Conservation (phyloP, 2,329 filamentous ascomycete genomes). For the Myriosclerotinia scirpicola region DNA sequence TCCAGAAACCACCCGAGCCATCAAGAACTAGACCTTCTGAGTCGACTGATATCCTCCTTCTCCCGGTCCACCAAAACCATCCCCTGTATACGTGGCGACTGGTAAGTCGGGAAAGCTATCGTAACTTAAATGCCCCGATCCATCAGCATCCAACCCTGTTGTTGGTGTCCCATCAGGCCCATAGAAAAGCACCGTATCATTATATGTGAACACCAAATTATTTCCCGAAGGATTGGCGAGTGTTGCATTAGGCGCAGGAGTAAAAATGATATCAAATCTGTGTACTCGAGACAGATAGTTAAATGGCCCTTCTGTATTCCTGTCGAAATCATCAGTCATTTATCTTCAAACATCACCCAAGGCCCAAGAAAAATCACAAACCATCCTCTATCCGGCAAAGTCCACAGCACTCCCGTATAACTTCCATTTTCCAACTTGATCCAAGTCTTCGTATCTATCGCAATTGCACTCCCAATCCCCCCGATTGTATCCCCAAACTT, state of each 20-base stretch:
- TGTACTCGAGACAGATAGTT: constrained; percentile 69
- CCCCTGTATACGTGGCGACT: constrained; percentile 60
- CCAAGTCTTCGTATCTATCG: constrained; percentile 62
- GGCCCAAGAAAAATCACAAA: constrained; percentile 36
- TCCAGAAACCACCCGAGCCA: constrained; percentile 62
- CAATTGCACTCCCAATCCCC: constrained; percentile 64
- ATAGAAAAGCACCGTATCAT: constrained; percentile 63
- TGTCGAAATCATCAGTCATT: constrained; percentile 28
- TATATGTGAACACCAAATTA: constrained; percentile 62
- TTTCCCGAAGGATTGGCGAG: constrained; percentile 53
- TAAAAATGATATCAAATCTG: constrained; percentile 62
- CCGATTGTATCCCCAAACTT: constrained; percentile 69
- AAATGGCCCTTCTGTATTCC: constrained; percentile 69
- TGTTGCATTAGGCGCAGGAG: constrained; percentile 52
- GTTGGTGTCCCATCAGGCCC: constrained; percentile 61
- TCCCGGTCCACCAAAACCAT: constrained; percentile 67
- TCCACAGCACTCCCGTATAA: constrained; percentile 61
- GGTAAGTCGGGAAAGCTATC: constrained; percentile 62
- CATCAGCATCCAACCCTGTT: constrained; percentile 64
- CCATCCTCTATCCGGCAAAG: constrained; percentile 68
- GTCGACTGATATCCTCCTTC: constrained; percentile 60
- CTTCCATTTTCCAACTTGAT: constrained; percentile 49
- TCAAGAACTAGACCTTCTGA: constrained; percentile 65
- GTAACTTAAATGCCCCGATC: constrained; percentile 53
- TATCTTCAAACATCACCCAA: background rate